phyloP scores from a whole-genome alignment of 345 rosid species.

The Camelina hispida region DNA sequence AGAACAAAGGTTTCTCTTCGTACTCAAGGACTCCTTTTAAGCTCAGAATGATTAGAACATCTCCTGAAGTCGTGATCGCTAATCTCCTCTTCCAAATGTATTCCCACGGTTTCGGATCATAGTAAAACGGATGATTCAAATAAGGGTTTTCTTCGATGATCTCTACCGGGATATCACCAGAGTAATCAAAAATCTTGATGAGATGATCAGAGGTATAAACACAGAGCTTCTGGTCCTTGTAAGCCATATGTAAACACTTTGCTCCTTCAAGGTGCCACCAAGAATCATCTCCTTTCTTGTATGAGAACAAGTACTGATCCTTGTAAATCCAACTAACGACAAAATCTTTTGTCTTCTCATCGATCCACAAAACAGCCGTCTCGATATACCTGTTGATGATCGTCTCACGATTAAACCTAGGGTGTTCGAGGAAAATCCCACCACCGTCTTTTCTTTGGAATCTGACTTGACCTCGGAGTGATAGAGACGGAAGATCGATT shows the following conservation, averaged over 20 bases:
- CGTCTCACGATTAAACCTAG: not conserved
- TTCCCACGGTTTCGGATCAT: not conserved
- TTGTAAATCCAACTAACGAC: not conserved
- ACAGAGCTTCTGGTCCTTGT: not conserved
- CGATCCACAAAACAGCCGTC: not conserved
- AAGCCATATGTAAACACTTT: not conserved
- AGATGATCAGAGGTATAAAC: not conserved
- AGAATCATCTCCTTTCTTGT: not conserved
- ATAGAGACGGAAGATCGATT: not conserved
- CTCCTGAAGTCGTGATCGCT: not conserved
- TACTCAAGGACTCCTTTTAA: not conserved
- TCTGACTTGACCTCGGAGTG: not conserved
- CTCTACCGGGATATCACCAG: not conserved
- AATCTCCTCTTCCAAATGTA: not conserved
- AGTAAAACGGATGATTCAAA: not conserved
- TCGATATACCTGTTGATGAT: not conserved
- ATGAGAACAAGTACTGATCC: not conserved
- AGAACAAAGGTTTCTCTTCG: not conserved
- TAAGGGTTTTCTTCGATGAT: not conserved
- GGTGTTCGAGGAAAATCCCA: not conserved
- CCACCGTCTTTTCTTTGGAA: not conserved
- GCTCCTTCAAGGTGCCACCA: slow-evolving; percentile 2
- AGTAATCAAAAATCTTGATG: slow-evolving; percentile 7
- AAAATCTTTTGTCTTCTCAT: not conserved
- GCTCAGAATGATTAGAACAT: not conserved